A percentile compares a stretch with the other conserved stretches of the same genome.
These are phyloP conservation scores for Anisogramma anomala DNA, from an alignment of 2,329 filamentous ascomycete species.

Conservation along the genomic window DNA sequence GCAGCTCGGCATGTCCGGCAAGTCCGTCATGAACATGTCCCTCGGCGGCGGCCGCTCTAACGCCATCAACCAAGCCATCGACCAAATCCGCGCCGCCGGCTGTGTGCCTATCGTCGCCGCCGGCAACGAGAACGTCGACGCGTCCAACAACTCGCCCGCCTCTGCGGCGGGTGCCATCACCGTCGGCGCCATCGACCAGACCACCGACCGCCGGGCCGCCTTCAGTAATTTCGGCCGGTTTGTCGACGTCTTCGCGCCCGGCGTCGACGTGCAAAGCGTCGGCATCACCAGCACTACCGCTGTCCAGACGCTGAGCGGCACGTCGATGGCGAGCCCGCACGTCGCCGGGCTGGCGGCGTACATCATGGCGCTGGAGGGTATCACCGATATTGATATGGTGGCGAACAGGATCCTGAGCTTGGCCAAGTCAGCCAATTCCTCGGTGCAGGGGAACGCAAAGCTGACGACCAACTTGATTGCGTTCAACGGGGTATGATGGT, in stretches of 20 bases:
- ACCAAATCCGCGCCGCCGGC: conserved; percentile 36
- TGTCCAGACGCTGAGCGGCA: conserved; percentile 37
- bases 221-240: conserved; percentile 48
- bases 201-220: conserved; percentile 33
- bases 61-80: conserved; percentile 44
- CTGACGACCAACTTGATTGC: conserved; percentile 43
- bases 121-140: conserved; percentile 45
- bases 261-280: conserved; percentile 41
- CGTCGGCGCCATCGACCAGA: conserved; percentile 46
- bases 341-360: conserved; percentile 58
- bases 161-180: conserved; percentile 46
- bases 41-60: conserved; percentile 37
- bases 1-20: conserved; percentile 32
- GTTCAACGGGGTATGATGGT: conserved; percentile 37
- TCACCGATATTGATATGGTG: conserved; percentile 34
- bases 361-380: conserved; percentile 45
- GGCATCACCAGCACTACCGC: conserved; percentile 38
- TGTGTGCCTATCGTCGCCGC: conserved; percentile 49
- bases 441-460: conserved; percentile 29
- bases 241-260: conserved; percentile 46
- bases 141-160: conserved; percentile 39
- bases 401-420: conserved; percentile 40
- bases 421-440: conserved; percentile 33
- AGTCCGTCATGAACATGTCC: conserved; percentile 53
- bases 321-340: conserved; percentile 57